Base-by-base conservation (phyloP, 1,284 basidiomycete genomes). In the Neolentinus lepideus region DNA sequence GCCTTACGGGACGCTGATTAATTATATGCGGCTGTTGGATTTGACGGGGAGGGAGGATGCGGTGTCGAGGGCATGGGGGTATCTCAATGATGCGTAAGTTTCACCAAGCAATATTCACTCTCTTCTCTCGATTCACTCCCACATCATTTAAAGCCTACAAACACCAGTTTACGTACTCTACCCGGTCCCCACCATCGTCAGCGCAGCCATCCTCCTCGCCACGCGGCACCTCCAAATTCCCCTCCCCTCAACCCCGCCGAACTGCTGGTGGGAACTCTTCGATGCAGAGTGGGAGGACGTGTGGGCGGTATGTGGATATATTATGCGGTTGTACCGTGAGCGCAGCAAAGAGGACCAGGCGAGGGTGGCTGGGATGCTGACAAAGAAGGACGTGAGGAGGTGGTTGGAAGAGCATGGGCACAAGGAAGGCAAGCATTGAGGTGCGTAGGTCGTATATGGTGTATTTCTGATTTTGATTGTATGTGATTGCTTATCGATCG, bases 1-100 rank as follows among this genome's bases (percentile, higher is more conserved):
- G 43, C 95, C 97, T 0, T 98, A 98, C 66, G 93, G 90, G 24
- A 93, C 94, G 12, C 81, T 98, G 59, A 88, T 98, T 64, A 98
- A 98, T 72, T 99, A 99, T 69, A 79, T 98, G 60, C 84, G 93
- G 58, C 84, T 98, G 24, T 80, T 99, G 14, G 93, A 92, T 31
- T 75, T 99, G 55, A 83, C 81, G 35, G 77, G 78, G 56, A 78
- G 81, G 57, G 80, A 82, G 58, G 84, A 87, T 53, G 85, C 84
- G n/a, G 87, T 88, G 59, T 80, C 83, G 35, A 78, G 74, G 56
- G 90, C 91, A 29, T 96, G 93, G 93, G 90, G 90, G 0, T 94
- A 92, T 61, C 75, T 96, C 24, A 96, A 95, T 61, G 93, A 95
- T 66, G 90, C 89, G 92, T 93, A 67, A 65, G 89, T 75, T 46